Evolutionary conservation across 2,329 filamentous ascomycete species (phyloP).

Genomic region (Claviceps pazoutovae): DNA sequence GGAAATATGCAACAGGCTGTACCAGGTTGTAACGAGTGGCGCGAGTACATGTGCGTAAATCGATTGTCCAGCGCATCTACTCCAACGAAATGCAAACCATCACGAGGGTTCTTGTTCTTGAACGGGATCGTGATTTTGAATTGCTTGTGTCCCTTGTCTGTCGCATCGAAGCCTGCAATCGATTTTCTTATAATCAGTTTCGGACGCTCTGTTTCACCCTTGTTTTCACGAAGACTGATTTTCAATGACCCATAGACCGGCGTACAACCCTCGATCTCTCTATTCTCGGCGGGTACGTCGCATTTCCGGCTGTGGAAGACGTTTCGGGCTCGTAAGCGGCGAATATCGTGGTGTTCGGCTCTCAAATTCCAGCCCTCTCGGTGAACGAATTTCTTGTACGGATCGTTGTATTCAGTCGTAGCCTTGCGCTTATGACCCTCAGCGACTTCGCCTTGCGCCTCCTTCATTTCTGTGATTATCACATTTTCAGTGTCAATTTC

Average conservation of each 20-base stretch:
- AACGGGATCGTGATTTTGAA: conserved; percentile 58
- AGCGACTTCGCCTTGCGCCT: conserved; percentile 20
- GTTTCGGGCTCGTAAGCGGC: conserved; percentile 50
- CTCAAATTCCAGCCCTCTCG: conserved; percentile 47
- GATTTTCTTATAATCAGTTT: conserved; percentile 32
- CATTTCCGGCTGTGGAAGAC: conserved; percentile 35
- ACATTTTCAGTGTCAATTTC: conserved; percentile 40
- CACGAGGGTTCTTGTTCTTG: conserved; percentile 56
- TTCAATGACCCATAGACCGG: conserved; percentile 40
- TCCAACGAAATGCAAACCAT: conserved; percentile 86
- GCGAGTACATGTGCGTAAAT: conserved; percentile 86
- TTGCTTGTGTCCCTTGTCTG: conserved; percentile 29
- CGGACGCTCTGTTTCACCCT: conserved; percentile 25
- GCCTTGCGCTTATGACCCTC: conserved; percentile 27
- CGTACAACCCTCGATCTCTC: conserved; percentile 40
- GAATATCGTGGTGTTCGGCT: conserved; percentile 62
- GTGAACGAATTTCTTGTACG: conserved; percentile 51
- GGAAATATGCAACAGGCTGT: conserved; percentile 80
- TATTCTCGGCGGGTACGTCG: conserved; percentile 41
- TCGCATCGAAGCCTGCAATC: conserved; percentile 16
- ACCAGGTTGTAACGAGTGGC: conserved; percentile 64
- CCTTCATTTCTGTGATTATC: conserved; percentile 30
- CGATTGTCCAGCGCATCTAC: conserved; percentile 64
- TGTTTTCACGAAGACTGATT: conserved; percentile 26
- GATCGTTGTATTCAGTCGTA: conserved; percentile 40